Base-by-base conservation (phyloP, 2,329 filamentous ascomycete genomes). In the Aaosphaeria pasadenensis region DNA sequence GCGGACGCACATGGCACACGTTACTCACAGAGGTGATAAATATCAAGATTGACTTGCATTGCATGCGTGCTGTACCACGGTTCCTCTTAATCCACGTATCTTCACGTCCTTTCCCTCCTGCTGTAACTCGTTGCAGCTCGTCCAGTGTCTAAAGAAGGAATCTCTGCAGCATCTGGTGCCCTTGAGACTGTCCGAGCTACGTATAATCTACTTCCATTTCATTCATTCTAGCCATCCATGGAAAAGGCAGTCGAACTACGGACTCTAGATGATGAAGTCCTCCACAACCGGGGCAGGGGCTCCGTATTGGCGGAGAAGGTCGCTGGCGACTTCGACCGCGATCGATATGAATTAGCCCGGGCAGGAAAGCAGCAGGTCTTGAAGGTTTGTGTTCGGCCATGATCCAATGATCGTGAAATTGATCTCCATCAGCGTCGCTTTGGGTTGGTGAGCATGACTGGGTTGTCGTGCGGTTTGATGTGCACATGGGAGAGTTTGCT, bases 401-500 rank as follows among this genome's bases (percentile, higher is more conserved):
- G n/a, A 17, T 5, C 7, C 2, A 28, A 13, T 32, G 24, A 43
- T 6, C 6, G 17, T 30, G 11, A 11, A 42, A 31, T 52, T 64
- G 42, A 60, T n/a, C 6, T 9, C 24, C 24, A 11, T 11, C 41
- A 70, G 67, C 66, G 67, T 36, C 65, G 64, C 40, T 71, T 71
- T 36, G 66, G 66, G 11, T 44, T 71, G 45, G 60, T 70, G 42
- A 64, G 60, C 30, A 70, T 70, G 61, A 66, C 66, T 5, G 67
- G 67, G 30, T 56, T 71, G 24, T 66, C 66, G 5, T 69, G 66
- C 35, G 63, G 63, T 28, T 53, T 71, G 42, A 68, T 71, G 64
- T 65, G 64, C 30, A 70, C 67, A 32, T 71, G 67, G 67, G 67
- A 71, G 45, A 69, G 63, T 39, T 52, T 69, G 33, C 52, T 71